Base-by-base conservation (phyloP, 352 stramenopile genomes). In the Phytopythium vexans region DNA sequence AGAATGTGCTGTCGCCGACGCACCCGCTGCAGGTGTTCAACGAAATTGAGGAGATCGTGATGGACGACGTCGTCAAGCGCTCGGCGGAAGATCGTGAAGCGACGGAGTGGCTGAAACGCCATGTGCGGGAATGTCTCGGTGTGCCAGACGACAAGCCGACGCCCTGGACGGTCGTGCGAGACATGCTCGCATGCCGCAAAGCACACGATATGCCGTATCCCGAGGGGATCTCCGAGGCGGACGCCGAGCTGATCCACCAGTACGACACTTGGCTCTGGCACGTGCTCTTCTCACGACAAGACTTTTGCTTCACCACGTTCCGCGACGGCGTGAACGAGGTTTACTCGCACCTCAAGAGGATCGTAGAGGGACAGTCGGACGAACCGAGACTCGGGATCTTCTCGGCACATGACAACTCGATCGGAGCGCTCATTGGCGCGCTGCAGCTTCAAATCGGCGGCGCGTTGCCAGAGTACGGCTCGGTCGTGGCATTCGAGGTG, bases 261-360 rank as follows among this genome's bases (percentile, higher is more conserved):
- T 89, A 90, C 62, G 82, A 91, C 50, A 74, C 82, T 54, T 92
- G 82, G 84, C 72, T 92, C 37, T 94, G 82, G 84, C 74, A 94
- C 48, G 64, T 71, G 41, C 66, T 91, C 53, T 94, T 89, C 61
- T 68, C 64, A 14, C 66, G 74, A 58, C 71, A 74, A 33, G 66
- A 70, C 15, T 85, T 89, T 45, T 88, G 75, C 60, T 74, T 77
- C 49, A 52, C 58, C 43, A 71, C 75, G 10, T 94, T 90, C 56
- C 67, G 80, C 41, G 65, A 84, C 34, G 84, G 77, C 9, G 77
- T 91, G 42, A 56, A 65, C 9, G 64, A 86, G 49, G 66, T 92
- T 1, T 85, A 86, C 54, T 47, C 54, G 6, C 76, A 81, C 52
- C 40, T 89, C 1, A 75, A 82, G 55, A 49, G 51, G 14, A 63